A percentile compares a stretch with the other conserved stretches of the same genome.
phyloP scores from a whole-genome alignment of 169 alveolate species.

The Plasmodium fragile region DNA sequence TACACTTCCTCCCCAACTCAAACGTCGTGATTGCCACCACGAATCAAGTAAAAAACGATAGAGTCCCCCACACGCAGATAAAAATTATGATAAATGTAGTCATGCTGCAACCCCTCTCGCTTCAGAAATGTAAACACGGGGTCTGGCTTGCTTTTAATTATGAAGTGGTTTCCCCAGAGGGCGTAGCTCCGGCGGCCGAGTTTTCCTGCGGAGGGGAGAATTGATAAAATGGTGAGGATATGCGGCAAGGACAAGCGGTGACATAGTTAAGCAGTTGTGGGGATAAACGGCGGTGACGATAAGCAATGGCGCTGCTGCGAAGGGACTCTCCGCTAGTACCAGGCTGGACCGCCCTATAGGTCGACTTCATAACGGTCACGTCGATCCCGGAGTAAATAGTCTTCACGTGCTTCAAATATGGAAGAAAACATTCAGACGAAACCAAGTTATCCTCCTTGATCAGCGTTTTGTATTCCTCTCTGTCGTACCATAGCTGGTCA shows the following conservation, averaged over 20 bases:
- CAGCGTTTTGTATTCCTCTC: conserved; percentile 30
- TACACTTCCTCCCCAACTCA: neutral
- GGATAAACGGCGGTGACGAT: neutral
- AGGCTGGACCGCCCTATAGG: conserved; percentile 65
- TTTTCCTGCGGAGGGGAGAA: conserved; percentile 11
- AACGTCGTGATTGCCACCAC: conserved; percentile 58
- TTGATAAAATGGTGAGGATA: neutral
- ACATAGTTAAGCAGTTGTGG: neutral
- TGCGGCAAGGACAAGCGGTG: neutral
- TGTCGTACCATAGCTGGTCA: conserved; percentile 68
- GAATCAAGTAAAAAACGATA: conserved; percentile 53
- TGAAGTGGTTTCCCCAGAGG: conserved; percentile 71
- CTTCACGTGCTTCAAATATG: conserved; percentile 43
- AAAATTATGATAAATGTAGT: conserved; percentile 55
- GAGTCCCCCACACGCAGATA: conserved; percentile 67
- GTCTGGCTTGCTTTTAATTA: conserved; percentile 43
- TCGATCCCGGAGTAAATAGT: conserved; percentile 71
- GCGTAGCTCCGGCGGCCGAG: conserved; percentile 37
- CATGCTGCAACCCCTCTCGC: conserved; percentile 72
- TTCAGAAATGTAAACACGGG: conserved; percentile 50
- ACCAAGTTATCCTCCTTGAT: conserved; percentile 35
- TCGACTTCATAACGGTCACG: conserved; percentile 70
- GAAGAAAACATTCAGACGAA: conserved; percentile 43
- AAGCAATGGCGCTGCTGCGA: neutral
- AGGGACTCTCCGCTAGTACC: neutral